Evolutionary conservation across 257 asterid species (phyloP), one percentile per base, ranked within the genome.

Genomic region (Jacaranda copaia): DNA sequence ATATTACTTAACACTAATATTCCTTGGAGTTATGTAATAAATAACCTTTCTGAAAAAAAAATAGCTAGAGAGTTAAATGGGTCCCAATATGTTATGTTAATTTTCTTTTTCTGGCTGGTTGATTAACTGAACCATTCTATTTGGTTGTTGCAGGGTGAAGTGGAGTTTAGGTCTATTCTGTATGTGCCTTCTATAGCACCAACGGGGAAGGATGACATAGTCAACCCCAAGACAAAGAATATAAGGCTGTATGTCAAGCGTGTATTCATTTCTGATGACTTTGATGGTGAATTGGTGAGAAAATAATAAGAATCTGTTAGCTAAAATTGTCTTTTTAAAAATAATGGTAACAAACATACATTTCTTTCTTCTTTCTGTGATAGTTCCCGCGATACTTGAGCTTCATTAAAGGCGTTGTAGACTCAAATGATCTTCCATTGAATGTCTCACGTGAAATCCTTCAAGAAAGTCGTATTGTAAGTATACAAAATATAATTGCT

Each of bases 281-380:
- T 96, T 82, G 98, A 96, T 74, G 99, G 98, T 67, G 99, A 96
- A 89, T 79, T 96, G 98, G 99, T 96, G 85, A 80, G 98, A 68
- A 64, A 69, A 76, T 18, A 46, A n/a, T 6, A 40, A 60, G 51
- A 58, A 5, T 72, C 20, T 49, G 40, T 67, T 11, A 55, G 60
- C 20, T 7, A 13, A 36, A 8, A 58, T 69, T 53, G 57, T 60
- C 73, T 49, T 14, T 61, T 6, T 71, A 58, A 35, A 62, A 57
- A 61, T 36, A 49, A 43, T 32, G 38, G 13, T 36, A 20, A 72
- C 55, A 16, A 52, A 35, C 60, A 43, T 76, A 48, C 64, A 46
- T 64, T 79, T 16, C 46, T 63, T 57, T 78, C 51, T 77, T 78
- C 71, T 85, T 49, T 79, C 32, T 80, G 62, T 55, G 59, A 42